Evolutionary conservation across 202 grass and related monocot genomes (phyloP).

Genomic region (Saccharum hybrid): DNA sequence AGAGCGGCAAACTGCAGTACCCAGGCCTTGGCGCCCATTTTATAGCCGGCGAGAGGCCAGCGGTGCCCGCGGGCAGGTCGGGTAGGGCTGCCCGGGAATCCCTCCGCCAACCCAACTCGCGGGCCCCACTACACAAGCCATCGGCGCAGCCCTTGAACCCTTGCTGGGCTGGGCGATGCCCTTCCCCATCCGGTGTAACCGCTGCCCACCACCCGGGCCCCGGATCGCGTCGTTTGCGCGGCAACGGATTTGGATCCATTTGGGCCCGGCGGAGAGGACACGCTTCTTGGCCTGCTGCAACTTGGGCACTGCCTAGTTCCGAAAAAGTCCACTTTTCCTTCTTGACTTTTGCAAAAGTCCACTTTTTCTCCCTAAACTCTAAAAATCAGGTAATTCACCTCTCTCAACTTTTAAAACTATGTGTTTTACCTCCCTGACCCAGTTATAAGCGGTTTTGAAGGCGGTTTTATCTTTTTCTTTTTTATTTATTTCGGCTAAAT

Average conservation of each 20-base stretch:
- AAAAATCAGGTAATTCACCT: too few species aligned
- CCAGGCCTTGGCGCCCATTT: conserved; percentile 5
- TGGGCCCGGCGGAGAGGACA: background rate
- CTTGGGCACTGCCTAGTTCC: background rate
- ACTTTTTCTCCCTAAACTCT: too few species aligned
- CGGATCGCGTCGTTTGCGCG: conserved; percentile 17
- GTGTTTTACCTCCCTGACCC: too few species aligned
- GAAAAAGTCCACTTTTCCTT: too few species aligned
- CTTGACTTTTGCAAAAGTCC: too few species aligned
- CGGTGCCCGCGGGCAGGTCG: conserved; percentile 39
- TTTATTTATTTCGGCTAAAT: too few species aligned
- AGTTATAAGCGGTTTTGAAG: too few species aligned
- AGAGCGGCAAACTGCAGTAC: conserved; percentile 57
- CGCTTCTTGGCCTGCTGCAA: background rate
- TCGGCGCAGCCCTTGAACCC: too few species aligned
- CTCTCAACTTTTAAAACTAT: too few species aligned
- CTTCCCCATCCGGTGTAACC: background rate
- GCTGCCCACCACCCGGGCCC: background rate
- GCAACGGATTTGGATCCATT: conserved; percentile 19
- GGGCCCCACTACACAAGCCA: conserved; percentile 21
- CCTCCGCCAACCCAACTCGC: background rate
- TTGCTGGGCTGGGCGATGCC: background rate
- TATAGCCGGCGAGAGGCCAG: conserved; percentile 36
- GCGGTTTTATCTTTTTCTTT: too few species aligned
- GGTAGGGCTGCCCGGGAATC: conserved; percentile 53